These are phyloP conservation scores for Ligustrum vulgare DNA, from an alignment of 257 asterid species.

Conservation along the genomic window DNA sequence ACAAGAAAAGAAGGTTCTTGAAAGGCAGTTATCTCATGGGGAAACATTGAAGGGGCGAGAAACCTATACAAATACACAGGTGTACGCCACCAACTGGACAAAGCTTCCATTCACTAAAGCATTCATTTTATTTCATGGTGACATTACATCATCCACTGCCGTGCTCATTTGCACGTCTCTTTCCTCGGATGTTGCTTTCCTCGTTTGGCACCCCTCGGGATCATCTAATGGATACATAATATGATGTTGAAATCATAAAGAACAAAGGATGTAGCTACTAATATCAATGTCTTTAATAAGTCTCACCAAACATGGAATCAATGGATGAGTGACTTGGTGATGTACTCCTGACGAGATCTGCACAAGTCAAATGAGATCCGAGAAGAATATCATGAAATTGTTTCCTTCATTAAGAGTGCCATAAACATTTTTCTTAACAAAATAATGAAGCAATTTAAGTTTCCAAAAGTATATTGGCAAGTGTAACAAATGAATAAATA, in stretches of 20 bases:
- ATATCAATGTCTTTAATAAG: constrained; percentile 3
- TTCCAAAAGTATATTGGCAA: background rate
- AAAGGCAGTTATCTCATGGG: constrained; percentile 17
- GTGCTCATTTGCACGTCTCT: constrained; percentile 56
- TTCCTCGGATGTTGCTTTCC: constrained; percentile 44
- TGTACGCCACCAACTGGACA: constrained; percentile 44
- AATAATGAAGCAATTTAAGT: background rate
- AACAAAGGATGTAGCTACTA: background rate
- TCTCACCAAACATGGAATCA: constrained; percentile 58
- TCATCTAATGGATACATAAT: constrained; percentile 35
- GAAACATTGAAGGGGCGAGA: constrained; percentile 40
- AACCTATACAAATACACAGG: constrained; percentile 79
- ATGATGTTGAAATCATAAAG: constrained; percentile 13
- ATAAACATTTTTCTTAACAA: background rate
- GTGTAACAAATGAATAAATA: too few species aligned
- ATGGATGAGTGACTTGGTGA: constrained; percentile 64
- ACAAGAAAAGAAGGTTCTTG: constrained; percentile 41
- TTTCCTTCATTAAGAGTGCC: background rate
- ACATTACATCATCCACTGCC: constrained; percentile 53
- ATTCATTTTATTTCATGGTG: constrained; percentile 38
- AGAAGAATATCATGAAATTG: background rate
- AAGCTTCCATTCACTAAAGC: constrained; percentile 21
- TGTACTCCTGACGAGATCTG: constrained; percentile 55
- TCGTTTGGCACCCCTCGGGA: constrained; percentile 32
- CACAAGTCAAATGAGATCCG: background rate